These are phyloP conservation scores for Penicillium maclennaniae DNA, from an alignment of 495 filamentous ascomycete species.

Conservation along the genomic window DNA sequence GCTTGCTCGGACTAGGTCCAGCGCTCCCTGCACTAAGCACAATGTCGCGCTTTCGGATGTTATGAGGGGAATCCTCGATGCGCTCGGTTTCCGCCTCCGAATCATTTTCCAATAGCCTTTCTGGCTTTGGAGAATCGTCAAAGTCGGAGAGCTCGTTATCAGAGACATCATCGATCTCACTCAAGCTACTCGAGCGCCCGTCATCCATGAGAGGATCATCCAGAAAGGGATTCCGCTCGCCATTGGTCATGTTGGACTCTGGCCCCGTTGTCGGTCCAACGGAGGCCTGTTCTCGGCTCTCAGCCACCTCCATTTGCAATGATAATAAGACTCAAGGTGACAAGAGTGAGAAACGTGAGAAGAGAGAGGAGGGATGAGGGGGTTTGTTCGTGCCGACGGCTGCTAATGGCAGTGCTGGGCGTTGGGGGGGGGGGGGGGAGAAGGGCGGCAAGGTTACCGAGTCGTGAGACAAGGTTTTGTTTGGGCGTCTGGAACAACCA, in stretches of 20 bases:
- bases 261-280: conserved; percentile 33
- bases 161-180: conserved; percentile 80
- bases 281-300: conserved; percentile 37
- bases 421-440: conserved; percentile 18
- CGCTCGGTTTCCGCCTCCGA: conserved; percentile 98
- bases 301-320: conserved; percentile 40
- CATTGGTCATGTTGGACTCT: conserved; percentile 36
- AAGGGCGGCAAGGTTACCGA: conserved; percentile 21
- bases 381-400: conserved; percentile 3
- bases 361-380: background rate
- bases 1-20: conserved; percentile 65
- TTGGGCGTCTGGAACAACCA: conserved; percentile 16
- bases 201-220: conserved; percentile 42
- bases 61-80: conserved; percentile 85
- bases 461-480: conserved; percentile 4
- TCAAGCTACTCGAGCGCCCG: conserved; percentile 70
- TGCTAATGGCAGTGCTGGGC: conserved; percentile 13
- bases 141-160: conserved; percentile 58
- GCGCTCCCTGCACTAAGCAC: conserved; percentile 48
- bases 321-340: background rate
- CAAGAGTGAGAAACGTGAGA: conserved; percentile 1
- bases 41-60: conserved; percentile 60
- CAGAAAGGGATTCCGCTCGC: conserved; percentile 36
- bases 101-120: conserved; percentile 60
- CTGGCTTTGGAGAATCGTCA: conserved; percentile 40